Evolutionary conservation across 2,329 filamentous ascomycete species (phyloP).

Genomic region (Escovopsis sp.): DNA sequence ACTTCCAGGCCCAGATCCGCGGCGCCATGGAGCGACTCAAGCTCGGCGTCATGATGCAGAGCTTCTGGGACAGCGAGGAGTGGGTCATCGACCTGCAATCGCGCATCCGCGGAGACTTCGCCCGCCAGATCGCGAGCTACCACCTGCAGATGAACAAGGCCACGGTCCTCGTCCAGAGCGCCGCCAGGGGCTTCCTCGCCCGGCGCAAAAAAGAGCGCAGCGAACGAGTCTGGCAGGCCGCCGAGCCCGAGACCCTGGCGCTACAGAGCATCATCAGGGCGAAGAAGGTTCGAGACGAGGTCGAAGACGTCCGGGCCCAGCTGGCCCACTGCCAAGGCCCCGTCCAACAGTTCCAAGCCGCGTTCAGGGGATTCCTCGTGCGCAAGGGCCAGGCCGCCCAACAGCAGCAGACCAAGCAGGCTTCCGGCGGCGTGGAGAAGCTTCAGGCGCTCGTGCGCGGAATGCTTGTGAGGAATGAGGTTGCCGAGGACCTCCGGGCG

Average conservation of each 20-base stretch:
- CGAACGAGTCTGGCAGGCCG: conserved; percentile 52
- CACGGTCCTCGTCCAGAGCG: conserved; percentile 65
- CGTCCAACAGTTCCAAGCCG: conserved; percentile 49
- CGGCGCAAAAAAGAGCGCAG: conserved; percentile 48
- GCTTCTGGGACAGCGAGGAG: conserved; percentile 75
- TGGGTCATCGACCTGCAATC: conserved; percentile 71
- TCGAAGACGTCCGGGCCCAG: conserved; percentile 40
- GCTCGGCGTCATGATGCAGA: conserved; percentile 72
- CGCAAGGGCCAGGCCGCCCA: conserved; percentile 42
- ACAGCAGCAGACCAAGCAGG: conserved; percentile 38
- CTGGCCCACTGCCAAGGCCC: conserved; percentile 48
- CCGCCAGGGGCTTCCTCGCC: conserved; percentile 59
- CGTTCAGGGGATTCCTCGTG: conserved; percentile 51
- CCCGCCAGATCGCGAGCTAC: conserved; percentile 70
- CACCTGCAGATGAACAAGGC: conserved; percentile 71
- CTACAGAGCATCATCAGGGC: conserved; percentile 73
- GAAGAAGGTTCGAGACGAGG: conserved; percentile 45
- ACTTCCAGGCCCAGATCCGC: conserved; percentile 76
- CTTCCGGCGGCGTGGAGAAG: conserved; percentile 35
- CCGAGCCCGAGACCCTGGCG: conserved; percentile 57
- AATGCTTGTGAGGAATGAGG: conserved; percentile 43
- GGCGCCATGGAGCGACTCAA: conserved; percentile 65
- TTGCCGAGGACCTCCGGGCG: conserved; percentile 36
- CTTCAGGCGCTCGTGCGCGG: conserved; percentile 57
- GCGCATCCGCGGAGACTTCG: conserved; percentile 74